Base-by-base conservation (phyloP, 441 rosid species). In the Populus hybrid region DNA sequence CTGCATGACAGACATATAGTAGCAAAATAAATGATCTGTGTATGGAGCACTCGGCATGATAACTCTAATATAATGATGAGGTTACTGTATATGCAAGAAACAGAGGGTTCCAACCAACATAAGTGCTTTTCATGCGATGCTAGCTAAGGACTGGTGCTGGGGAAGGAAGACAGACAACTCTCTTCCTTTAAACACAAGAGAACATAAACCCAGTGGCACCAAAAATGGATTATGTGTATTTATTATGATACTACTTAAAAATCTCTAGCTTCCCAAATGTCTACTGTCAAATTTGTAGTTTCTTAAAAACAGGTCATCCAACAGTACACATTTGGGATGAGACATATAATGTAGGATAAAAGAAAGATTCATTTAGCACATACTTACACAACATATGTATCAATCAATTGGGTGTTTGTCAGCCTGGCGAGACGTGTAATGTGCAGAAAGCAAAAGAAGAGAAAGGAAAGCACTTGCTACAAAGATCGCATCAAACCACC, bases 401-500 rank as follows among this genome's bases (percentile, higher is more conserved):
- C 82, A 97, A 85, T 94, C 98, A 42, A 94, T 92, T 7, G 99
- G 94, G 84, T 97, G 99, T 79, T 97, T 97, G 82, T 94, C 97
- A 23, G 90, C 85, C 91, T 97, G 99, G 26, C 99, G 95, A 73
- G 99, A 97, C 11, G 99, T 94, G 74, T 94, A 92, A 84, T 94
- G 99, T 1, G 98, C 99, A 75, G 99, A 91, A 6, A 97, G 91
- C 83, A 97, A 86, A 76, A 97, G 94, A 71, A 93, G 88, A 70
- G 99, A 97, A 76, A 92, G 97, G 88, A 97, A 93, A 78, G 98
- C 97, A 75, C 99, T 94, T 40, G 99, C 99, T 72, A 90, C 99
- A 72, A 97, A 94, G 76, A 97, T 93, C 34, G 99, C 99, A 85
- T 94, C 99, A 75, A 97, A 94, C 99, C 98, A 97, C 75, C 97